Conservation (phyloP, 164 flowering plant genomes). For the Nymphaea colorata region DNA sequence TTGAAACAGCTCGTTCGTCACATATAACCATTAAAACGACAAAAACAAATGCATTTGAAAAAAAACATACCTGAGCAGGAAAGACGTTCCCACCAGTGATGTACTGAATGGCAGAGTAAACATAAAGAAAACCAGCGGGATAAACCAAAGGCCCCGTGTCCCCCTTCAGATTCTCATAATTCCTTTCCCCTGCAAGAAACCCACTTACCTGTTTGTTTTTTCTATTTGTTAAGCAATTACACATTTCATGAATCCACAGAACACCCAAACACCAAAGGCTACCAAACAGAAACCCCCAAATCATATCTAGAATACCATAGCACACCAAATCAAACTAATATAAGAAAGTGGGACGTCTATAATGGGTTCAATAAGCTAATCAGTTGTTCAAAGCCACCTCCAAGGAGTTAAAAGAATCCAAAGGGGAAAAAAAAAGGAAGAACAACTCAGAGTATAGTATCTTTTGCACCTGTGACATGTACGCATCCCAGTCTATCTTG, state of each 20-base stretch:
- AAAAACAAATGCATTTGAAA: no score
- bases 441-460: not conserved
- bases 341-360: not conserved
- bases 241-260: no score
- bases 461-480: conserved; percentile 76
- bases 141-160: conserved; percentile 96
- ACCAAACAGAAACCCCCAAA: not conserved
- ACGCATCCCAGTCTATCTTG: conserved; percentile 98
- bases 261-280: not conserved
- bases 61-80: conserved; percentile 68
- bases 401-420: not conserved
- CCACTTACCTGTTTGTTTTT: conserved; percentile 52
- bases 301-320: no score
- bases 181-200: conserved; percentile 86
- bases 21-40: no score
- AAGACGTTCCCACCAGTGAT: conserved; percentile 70
- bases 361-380: not conserved
- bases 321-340: not conserved
- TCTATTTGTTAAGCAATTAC: not conserved
- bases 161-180: conserved; percentile 71
- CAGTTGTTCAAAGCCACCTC: no score
- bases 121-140: conserved; percentile 92
- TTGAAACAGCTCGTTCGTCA: no score
- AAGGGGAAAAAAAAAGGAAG: not conserved
- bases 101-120: conserved; percentile 69